Evolutionary conservation across 192 early-diverging fungal genomes (phyloP).

Genomic region (Coemansia sp.): DNA sequence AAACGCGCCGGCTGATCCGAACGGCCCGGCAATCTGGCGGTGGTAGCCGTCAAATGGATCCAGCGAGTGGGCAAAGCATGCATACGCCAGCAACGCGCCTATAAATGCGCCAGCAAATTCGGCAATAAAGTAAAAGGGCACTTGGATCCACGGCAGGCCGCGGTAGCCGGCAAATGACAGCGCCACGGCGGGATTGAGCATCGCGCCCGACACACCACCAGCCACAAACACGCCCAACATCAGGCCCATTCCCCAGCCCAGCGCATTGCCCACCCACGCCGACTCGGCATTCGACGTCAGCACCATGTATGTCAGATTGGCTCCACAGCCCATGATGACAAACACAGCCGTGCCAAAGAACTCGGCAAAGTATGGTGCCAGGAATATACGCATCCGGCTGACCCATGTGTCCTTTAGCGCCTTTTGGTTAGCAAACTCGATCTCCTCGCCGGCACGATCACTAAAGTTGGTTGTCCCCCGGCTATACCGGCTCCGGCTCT

Average conservation of each 20-base stretch:
- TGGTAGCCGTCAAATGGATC: slow-evolving; percentile 43
- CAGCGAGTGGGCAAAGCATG: slow-evolving; percentile 47
- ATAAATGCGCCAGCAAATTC: slow-evolving; percentile 54
- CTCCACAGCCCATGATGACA: slow-evolving; percentile 46
- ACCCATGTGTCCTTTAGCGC: slow-evolving; percentile 31
- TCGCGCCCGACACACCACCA: slow-evolving; percentile 45
- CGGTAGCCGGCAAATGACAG: slow-evolving; percentile 50
- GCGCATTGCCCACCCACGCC: slow-evolving; percentile 50
- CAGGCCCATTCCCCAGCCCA: slow-evolving; percentile 53
- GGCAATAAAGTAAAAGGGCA: slow-evolving; percentile 52
- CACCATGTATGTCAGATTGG: slow-evolving; percentile 40
- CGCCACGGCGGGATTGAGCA: slow-evolving; percentile 53
- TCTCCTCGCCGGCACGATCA: slow-evolving; percentile 42
- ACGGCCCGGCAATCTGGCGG: slow-evolving; percentile 39
- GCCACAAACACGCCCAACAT: slow-evolving; percentile 48
- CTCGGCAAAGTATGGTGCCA: slow-evolving; percentile 52
- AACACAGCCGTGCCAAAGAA: slow-evolving; percentile 49
- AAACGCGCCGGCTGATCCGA: slow-evolving; percentile 46
- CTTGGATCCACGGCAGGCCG: slow-evolving; percentile 52
- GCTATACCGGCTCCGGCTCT: slow-evolving; percentile 9
- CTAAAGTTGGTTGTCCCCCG: slow-evolving; percentile 12
- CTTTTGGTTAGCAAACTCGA: slow-evolving; percentile 44
- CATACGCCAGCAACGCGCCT: slow-evolving; percentile 49
- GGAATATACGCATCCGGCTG: slow-evolving; percentile 43
- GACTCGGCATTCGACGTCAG: slow-evolving; percentile 43